phyloP scores from a whole-genome alignment of 176 grass and related monocot genomes.

The Musa troglodytarum region DNA sequence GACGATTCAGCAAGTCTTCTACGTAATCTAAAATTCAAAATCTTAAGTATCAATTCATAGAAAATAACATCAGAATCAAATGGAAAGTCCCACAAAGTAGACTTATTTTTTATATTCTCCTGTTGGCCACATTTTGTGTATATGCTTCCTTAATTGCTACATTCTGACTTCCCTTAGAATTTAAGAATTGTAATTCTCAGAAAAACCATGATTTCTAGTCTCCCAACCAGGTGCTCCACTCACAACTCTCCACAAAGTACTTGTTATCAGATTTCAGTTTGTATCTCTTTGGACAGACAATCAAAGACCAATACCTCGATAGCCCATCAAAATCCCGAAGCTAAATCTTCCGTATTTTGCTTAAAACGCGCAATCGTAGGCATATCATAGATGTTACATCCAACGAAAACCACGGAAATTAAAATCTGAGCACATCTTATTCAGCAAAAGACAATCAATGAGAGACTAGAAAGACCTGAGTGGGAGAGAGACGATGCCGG shows the following conservation, averaged over 20 bases:
- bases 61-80: background rate
- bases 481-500: constrained; percentile 33
- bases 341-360: no score
- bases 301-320: no score
- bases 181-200: background rate
- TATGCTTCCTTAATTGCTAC: background rate
- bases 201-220: background rate
- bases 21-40: no score
- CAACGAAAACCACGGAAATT: no score
- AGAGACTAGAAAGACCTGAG: constrained; percentile 33
- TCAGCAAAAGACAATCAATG: background rate
- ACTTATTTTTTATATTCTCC: background rate
- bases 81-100: no score
- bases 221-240: background rate
- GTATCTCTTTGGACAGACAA: no score
- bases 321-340: no score
- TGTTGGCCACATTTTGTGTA: background rate
- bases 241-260: background rate
- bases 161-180: background rate
- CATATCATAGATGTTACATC: no score
- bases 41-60: background rate
- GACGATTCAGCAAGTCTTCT: no score
- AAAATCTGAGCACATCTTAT: background rate
- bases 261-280: background rate
- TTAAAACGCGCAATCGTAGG: no score